A percentile compares a stretch with the other conserved stretches of the same genome.
Evolutionary conservation across 169 alveolate genomes (phyloP).

Genomic region (Plasmodium knowlesi): DNA sequence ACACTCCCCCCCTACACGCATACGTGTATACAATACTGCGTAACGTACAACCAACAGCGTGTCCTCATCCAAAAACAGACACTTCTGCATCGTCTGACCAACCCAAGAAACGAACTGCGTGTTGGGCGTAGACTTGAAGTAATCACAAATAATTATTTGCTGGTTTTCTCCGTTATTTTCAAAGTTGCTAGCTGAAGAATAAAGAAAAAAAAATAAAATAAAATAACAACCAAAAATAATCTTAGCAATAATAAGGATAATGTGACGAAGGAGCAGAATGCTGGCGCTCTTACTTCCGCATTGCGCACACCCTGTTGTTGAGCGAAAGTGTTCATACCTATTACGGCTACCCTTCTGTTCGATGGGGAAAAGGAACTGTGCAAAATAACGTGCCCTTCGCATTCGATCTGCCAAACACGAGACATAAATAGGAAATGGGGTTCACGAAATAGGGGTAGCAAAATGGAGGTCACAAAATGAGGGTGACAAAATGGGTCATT

Average conservation of each 20-base stretch:
- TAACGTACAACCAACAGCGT: conserved; percentile 44
- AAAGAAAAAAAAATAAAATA: not conserved
- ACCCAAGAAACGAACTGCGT: conserved; percentile 51
- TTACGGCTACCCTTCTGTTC: conserved; percentile 49
- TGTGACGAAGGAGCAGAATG: not conserved
- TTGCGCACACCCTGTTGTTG: not conserved
- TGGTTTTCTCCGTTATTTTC: conserved; percentile 37
- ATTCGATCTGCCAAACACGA: conserved; percentile 53
- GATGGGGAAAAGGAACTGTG: conserved; percentile 58
- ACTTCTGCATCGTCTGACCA: conserved; percentile 60
- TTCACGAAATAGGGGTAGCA: not conserved
- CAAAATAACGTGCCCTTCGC: conserved; percentile 25
- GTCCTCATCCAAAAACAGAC: conserved; percentile 41
- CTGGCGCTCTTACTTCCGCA: not conserved
- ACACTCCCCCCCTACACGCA: not conserved
- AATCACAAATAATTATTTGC: conserved; percentile 61
- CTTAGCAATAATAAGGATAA: not conserved
- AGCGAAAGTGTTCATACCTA: conserved; percentile 1
- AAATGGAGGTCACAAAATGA: not conserved
- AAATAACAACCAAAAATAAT: not conserved
- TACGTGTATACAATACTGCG: not conserved
- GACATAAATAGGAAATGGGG: not conserved
- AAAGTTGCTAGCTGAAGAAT: conserved; percentile 32
- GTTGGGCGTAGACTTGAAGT: conserved; percentile 20
- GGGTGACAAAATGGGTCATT: not conserved